These are phyloP conservation scores for Penicillium bialowiezense DNA, from an alignment of 495 filamentous ascomycete species.

Conservation along the genomic window DNA sequence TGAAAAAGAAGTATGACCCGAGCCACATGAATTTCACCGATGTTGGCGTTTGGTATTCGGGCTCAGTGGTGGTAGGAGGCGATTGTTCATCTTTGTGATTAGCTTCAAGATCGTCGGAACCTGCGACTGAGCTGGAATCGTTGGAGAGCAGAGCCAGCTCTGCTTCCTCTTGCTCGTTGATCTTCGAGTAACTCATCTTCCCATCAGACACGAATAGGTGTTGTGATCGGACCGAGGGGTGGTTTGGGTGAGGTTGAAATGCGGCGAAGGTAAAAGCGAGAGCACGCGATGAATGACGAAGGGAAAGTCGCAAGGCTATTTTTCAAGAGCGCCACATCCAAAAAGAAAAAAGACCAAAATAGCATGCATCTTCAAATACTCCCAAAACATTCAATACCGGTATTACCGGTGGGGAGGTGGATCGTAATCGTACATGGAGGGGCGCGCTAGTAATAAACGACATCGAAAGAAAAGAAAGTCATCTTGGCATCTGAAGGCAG, in stretches of 20 bases:
- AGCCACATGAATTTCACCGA: constrained; percentile 19
- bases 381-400: neutral
- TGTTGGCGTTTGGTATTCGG: constrained; percentile 14
- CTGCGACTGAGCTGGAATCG: constrained; percentile 4
- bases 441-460: neutral
- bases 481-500: neutral
- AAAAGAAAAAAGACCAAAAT: neutral
- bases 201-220: neutral
- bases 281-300: neutral
- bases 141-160: constrained; percentile 14
- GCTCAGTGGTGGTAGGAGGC: neutral
- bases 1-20: constrained; percentile 13
- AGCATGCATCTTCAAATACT: neutral
- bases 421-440: neutral
- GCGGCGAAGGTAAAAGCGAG: neutral
- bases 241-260: neutral
- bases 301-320: neutral
- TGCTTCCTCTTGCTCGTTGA: constrained; percentile 7
- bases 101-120: constrained; percentile 10
- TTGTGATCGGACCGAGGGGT: too few relatives aligned
- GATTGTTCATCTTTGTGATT: constrained; percentile 5
- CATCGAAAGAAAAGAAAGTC: neutral
- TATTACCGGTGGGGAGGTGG: neutral
- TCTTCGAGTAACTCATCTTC: constrained; percentile 1
- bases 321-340: neutral